Evolutionary conservation across 495 filamentous ascomycete genomes (phyloP).

Genomic region (Penicillium nucicola): DNA sequence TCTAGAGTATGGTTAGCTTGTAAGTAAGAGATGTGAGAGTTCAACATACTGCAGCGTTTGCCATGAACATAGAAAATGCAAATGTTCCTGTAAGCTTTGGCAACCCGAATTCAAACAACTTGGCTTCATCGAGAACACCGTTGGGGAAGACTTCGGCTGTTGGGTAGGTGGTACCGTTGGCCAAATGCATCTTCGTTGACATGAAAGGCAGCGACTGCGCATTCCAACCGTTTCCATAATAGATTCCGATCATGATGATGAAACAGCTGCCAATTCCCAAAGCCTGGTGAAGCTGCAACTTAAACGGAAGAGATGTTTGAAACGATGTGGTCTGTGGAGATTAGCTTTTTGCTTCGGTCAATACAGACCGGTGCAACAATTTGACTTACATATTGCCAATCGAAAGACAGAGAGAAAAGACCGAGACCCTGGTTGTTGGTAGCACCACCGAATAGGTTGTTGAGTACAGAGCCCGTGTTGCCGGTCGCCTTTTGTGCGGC

Average conservation of each 20-base stretch:
- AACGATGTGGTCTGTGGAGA: slow-evolving; percentile 26
- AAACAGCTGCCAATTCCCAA: slow-evolving; percentile 16
- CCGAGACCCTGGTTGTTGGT: slow-evolving; percentile 50
- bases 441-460: slow-evolving; percentile 53
- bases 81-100: slow-evolving; percentile 45
- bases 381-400: slow-evolving; percentile 56
- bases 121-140: slow-evolving; percentile 32
- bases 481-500: slow-evolving; percentile 32
- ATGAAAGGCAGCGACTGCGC: slow-evolving; percentile 27
- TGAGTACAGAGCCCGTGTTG: slow-evolving; percentile 26
- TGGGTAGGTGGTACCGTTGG: slow-evolving; percentile 23
- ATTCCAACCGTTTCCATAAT: slow-evolving; percentile 28
- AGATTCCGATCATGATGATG: slow-evolving; percentile 22
- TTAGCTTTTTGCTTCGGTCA: slow-evolving; percentile 5
- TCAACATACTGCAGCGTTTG: slow-evolving; percentile 29
- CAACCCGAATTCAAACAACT: slow-evolving; percentile 31
- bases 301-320: slow-evolving; percentile 33
- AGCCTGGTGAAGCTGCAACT: slow-evolving; percentile 16
- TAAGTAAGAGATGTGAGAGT: background rate
- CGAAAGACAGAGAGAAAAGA: slow-evolving; percentile 45
- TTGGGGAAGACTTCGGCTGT: slow-evolving; percentile 27
- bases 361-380: too few relatives aligned
- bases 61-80: slow-evolving; percentile 29
- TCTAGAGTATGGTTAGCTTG: slow-evolving; percentile 13
- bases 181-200: slow-evolving; percentile 18